phyloP scores from a whole-genome alignment of 2,329 filamentous ascomycete species.

The Scorias spongiosa region DNA sequence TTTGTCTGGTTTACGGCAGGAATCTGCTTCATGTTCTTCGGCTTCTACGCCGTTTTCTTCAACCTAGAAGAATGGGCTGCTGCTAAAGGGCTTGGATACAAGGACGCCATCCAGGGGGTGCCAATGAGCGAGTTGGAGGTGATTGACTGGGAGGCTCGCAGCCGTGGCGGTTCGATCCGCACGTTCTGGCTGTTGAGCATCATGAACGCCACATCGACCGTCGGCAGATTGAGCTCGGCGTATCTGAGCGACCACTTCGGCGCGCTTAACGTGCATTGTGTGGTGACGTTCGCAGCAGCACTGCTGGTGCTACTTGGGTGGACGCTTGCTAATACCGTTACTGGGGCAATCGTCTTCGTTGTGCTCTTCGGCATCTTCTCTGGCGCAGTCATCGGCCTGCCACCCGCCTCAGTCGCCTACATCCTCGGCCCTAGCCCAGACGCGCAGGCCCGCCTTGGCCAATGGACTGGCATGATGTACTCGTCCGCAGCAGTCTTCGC shows the following conservation, averaged over 20 bases:
- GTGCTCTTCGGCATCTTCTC: constrained; percentile 33
- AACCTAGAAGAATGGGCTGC: constrained; percentile 39
- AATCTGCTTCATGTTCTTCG: constrained; percentile 35
- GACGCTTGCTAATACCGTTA: constrained; percentile 24
- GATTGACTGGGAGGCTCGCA: constrained; percentile 6
- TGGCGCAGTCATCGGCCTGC: constrained; percentile 35
- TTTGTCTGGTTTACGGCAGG: constrained; percentile 30
- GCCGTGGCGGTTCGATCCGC: constrained; percentile 18
- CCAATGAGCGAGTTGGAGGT: constrained; percentile 4
- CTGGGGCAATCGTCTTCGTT: constrained; percentile 31
- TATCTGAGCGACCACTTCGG: constrained; percentile 30
- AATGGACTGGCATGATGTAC: constrained; percentile 41
- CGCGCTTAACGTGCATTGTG: constrained; percentile 31
- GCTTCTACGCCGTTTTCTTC: constrained; percentile 39
- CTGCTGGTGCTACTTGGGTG: constrained; percentile 30
- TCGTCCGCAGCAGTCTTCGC: constrained; percentile 29
- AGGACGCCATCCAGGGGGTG: constrained; percentile 11
- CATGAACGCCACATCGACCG: constrained; percentile 34
- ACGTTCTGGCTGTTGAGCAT: constrained; percentile 35
- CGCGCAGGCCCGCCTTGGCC: constrained; percentile 28
- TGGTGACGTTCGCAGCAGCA: constrained; percentile 26
- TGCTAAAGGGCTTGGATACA: constrained; percentile 25
- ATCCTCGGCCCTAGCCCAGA: constrained; percentile 23
- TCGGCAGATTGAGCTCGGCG: constrained; percentile 31
- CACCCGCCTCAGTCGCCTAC: constrained; percentile 33